Percentiles rank a stretch among this genome's conserved stretches.
Conservation (phyloP, 805 yeast species). For the Candida coleopterorum region DNA sequence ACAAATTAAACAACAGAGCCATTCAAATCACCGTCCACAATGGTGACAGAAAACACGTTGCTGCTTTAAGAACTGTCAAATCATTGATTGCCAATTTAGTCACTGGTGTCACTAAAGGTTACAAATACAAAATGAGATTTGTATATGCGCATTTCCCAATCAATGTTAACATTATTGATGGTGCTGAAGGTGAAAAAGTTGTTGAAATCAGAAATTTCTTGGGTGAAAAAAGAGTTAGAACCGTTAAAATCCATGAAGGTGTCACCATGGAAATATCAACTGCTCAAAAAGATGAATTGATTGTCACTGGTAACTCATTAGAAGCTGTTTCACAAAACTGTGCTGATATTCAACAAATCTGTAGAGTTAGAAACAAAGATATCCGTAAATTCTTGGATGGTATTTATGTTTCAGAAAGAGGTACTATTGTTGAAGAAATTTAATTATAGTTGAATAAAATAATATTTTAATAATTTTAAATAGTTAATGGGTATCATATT, state of each 20-base stretch:
- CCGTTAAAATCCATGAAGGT: constrained; percentile 82
- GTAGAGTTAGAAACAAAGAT: constrained; percentile 99
- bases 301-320: constrained; percentile 90
- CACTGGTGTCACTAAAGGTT: constrained; percentile 99
- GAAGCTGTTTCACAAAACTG: constrained; percentile 98
- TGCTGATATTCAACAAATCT: constrained; percentile 96
- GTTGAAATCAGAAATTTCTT: constrained; percentile 99
- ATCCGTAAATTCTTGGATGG: constrained; percentile 99
- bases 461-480: constrained; percentile 9
- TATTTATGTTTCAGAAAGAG: constrained; percentile 97
- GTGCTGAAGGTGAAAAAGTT: constrained; percentile 59
- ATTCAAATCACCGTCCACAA: constrained; percentile 92
- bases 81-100: constrained; percentile 90
- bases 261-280: constrained; percentile 79
- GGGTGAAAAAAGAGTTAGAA: constrained; percentile 98
- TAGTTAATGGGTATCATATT: neutral
- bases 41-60: constrained; percentile 99
- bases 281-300: constrained; percentile 89
- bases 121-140: constrained; percentile 99
- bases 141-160: constrained; percentile 99
- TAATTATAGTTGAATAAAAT: constrained; percentile 13
- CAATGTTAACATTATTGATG: constrained; percentile 85
- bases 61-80: constrained; percentile 98
- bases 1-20: constrained; percentile 64
- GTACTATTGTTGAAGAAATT: constrained; percentile 69